Conservation (phyloP, 2,329 filamentous ascomycete species). For the Colletotrichum sansevieriae region DNA sequence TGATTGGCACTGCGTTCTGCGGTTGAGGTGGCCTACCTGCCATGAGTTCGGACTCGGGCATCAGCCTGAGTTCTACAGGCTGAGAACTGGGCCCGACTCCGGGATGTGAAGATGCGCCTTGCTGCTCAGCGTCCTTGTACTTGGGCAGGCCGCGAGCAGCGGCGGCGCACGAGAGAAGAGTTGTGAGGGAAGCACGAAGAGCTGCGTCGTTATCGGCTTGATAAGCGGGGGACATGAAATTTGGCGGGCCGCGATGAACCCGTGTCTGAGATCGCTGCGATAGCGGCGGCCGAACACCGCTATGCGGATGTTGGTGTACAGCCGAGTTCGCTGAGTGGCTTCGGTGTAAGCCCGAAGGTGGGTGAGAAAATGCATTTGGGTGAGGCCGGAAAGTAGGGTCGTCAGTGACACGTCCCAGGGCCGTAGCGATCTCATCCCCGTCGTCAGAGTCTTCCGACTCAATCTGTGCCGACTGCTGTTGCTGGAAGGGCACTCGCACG, state of each 20-base stretch:
- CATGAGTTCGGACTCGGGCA: slow-evolving; percentile 72
- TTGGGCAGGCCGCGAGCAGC: slow-evolving; percentile 88
- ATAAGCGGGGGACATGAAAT: slow-evolving; percentile 79
- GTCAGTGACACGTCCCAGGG: slow-evolving; percentile 74
- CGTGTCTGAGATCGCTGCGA: slow-evolving; percentile 62
- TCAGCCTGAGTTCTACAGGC: slow-evolving; percentile 70
- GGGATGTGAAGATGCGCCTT: slow-evolving; percentile 48
- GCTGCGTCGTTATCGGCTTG: slow-evolving; percentile 94
- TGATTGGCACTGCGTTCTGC: slow-evolving; percentile 36
- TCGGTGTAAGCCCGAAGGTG: slow-evolving; percentile 68
- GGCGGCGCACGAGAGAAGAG: slow-evolving; percentile 92
- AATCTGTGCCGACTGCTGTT: slow-evolving; percentile 49
- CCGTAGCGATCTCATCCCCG: slow-evolving; percentile 84
- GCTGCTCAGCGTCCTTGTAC: slow-evolving; percentile 58
- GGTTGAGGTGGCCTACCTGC: slow-evolving; percentile 48
- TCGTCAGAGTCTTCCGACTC: slow-evolving; percentile 63
- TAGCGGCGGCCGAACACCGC: slow-evolving; percentile 64
- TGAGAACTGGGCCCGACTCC: slow-evolving; percentile 62
- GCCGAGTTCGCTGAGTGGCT: slow-evolving; percentile 64
- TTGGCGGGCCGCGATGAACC: slow-evolving; percentile 62
- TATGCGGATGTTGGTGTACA: slow-evolving; percentile 63
- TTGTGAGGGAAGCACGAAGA: slow-evolving; percentile 92
- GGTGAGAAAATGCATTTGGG: slow-evolving; percentile 92
- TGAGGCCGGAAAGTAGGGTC: slow-evolving; percentile 80
- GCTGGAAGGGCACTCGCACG: slow-evolving; percentile 47